Conservation (phyloP, 1,284 basidiomycete species). For the Rhodotorula glutinis region DNA sequence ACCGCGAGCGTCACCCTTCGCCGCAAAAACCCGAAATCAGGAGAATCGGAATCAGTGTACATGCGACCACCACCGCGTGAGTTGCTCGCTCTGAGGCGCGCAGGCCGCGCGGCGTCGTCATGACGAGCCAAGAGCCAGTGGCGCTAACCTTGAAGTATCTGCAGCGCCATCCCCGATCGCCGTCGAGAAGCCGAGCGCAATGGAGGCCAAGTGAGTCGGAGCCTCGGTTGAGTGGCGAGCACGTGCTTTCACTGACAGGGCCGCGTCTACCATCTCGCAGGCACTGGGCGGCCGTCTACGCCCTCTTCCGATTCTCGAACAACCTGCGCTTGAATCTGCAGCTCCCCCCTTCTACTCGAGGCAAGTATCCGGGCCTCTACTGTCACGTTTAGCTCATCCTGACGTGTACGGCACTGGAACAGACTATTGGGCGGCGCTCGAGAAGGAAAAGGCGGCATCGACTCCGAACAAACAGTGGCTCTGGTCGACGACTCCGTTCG, state of each 20-base stretch:
- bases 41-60: slow-evolving; percentile 64
- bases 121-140: no score
- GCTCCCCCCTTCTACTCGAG: slow-evolving; percentile 59
- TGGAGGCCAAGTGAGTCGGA: slow-evolving; percentile 61
- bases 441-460: slow-evolving; percentile 61
- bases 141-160: not conserved
- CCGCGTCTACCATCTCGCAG: no score
- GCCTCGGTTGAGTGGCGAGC: no score
- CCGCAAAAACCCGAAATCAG: slow-evolving; percentile 63
- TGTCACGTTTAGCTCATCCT: no score
- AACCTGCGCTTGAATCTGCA: slow-evolving; percentile 70
- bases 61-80: slow-evolving; percentile 59
- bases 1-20: slow-evolving; percentile 61
- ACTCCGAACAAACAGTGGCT: slow-evolving; percentile 72
- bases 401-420: not conserved
- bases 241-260: no score
- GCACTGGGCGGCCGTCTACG: slow-evolving; percentile 84
- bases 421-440: slow-evolving; percentile 78
- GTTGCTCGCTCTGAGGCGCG: not conserved
- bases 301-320: slow-evolving; percentile 78
- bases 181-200: slow-evolving; percentile 54
- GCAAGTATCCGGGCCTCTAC: not conserved
- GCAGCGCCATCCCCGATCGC: slow-evolving; percentile 55
- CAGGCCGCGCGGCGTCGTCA: no score
- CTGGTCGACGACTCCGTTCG: slow-evolving; percentile 80